Evolutionary conservation across 805 yeast species (phyloP), one percentile per base, ranked within the genome.

Genomic region (Starmerella lactis-condensi): DNA sequence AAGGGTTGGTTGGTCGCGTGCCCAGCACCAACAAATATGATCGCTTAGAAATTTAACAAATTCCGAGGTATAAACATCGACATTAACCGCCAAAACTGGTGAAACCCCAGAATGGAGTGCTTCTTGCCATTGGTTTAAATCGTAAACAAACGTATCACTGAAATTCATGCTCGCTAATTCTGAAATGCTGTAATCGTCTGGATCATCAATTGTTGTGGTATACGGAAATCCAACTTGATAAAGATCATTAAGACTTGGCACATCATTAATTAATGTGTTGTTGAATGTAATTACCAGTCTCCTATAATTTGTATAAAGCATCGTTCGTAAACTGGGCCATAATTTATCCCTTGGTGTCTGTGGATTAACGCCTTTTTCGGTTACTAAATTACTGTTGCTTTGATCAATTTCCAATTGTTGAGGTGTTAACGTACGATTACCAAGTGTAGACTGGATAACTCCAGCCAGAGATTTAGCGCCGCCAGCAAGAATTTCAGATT

Each of bases 11-110:
- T 74, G 66, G 7, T 53, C 50, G 0, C 60, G 46, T 0, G 61
- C 65, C 94, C 94, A 82, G 2, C 85, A 65, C 94, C 94, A 82
- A 22, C 65, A 34, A 10, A 47, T 6, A 63, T 48, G 11, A 6
- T 15, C 7, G 8, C 38, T 11, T 48, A 39, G 27, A 42, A 10
- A 51, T 22, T 26, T 14, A 10, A 24, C 12, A 16, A 52, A 28
- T 5, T 36, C 34, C 3, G 24, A 14, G 13, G 35, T 19, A 11
- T 27, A 26, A 5, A 43, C 17, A 11, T 25, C 36, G 4, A 34
- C 12, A 2, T 18, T 14, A 9, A 60, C 39, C 53, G 64, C 53
- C 18, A 81, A 48, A 1, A 79, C 61, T 0, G 93, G 81, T 0
- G 77, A 62, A 32, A 57, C 64, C 0, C 94, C 95, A 42, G 73